Conservation (phyloP, 768 basidiomycete genomes). For the Kwoniella europaea region DNA sequence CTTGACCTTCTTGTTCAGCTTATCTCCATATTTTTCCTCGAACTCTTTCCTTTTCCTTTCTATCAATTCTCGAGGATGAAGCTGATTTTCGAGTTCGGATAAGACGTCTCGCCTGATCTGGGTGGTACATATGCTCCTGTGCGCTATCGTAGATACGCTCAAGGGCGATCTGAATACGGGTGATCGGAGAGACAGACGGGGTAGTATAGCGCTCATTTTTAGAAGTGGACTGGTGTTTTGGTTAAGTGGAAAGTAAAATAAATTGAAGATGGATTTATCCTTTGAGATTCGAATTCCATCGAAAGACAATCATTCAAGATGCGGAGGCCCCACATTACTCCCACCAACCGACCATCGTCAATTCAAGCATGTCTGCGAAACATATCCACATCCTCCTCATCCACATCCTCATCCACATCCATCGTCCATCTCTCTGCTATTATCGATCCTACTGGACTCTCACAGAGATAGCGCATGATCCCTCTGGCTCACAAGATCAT, state of each 20-base stretch:
- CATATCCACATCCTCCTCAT: too few species aligned
- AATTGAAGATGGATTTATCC: background rate
- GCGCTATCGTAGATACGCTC: background rate
- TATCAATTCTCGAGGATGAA: constrained; percentile 51
- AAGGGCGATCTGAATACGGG: background rate
- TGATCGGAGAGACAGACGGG: constrained; percentile 1
- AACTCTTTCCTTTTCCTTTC: constrained; percentile 48
- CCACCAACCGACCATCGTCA: background rate
- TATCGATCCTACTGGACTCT: background rate
- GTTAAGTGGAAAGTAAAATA: background rate
- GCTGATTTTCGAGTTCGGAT: constrained; percentile 39
- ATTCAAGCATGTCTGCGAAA: too few species aligned
- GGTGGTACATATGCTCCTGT: constrained; percentile 22
- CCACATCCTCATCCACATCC: too few species aligned
- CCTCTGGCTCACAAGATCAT: background rate
- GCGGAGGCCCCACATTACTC: constrained; percentile 9
- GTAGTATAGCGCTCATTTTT: background rate
- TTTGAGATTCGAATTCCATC: background rate
- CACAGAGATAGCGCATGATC: background rate
- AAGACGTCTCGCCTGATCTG: constrained; percentile 25
- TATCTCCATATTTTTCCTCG: constrained; percentile 67
- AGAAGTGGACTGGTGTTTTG: background rate
- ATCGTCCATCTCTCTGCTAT: too few species aligned
- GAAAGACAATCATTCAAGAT: background rate
- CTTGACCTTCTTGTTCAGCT: constrained; percentile 68